Conservation (phyloP, 1,139 yeast genomes). For the Candida gigantensis region DNA sequence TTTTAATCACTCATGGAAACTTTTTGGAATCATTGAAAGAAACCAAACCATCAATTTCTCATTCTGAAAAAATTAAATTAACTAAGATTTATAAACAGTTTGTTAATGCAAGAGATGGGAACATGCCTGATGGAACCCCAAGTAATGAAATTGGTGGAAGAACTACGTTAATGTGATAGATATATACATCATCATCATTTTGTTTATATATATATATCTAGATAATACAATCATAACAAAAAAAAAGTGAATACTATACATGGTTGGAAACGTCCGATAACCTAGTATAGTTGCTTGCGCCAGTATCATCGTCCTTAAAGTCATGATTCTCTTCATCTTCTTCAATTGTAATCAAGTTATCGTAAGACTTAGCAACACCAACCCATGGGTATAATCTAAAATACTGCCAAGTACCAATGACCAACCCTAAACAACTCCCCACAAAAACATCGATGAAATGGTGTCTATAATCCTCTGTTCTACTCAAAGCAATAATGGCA, state of each 20-base stretch:
- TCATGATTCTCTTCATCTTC: constrained; percentile 17
- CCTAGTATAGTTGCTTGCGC: constrained; percentile 7
- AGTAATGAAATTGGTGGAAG: constrained; percentile 86
- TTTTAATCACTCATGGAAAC: constrained; percentile 52
- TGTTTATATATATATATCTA: not conserved
- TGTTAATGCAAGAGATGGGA: constrained; percentile 78
- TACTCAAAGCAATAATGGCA: constrained; percentile 61
- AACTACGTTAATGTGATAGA: constrained; percentile 61
- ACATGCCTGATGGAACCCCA: constrained; percentile 84
- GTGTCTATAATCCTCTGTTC: constrained; percentile 80
- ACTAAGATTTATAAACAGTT: constrained; percentile 69
- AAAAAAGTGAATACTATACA: constrained; percentile 4
- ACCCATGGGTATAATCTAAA: constrained; percentile 38
- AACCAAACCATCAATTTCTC: constrained; percentile 86
- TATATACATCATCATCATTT: no score
- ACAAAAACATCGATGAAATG: constrained; percentile 68
- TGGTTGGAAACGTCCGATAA: constrained; percentile 1
- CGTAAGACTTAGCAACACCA: constrained; percentile 20
- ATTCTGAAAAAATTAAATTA: constrained; percentile 66
- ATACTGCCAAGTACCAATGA: constrained; percentile 39
- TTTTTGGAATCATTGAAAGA: constrained; percentile 66
- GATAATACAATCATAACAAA: not conserved
- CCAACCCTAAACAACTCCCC: constrained; percentile 57
- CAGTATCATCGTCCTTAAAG: constrained; percentile 4
- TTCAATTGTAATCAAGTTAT: constrained; percentile 23